Base-by-base conservation (phyloP, 1,284 basidiomycete species). In the Tilletia indica region DNA sequence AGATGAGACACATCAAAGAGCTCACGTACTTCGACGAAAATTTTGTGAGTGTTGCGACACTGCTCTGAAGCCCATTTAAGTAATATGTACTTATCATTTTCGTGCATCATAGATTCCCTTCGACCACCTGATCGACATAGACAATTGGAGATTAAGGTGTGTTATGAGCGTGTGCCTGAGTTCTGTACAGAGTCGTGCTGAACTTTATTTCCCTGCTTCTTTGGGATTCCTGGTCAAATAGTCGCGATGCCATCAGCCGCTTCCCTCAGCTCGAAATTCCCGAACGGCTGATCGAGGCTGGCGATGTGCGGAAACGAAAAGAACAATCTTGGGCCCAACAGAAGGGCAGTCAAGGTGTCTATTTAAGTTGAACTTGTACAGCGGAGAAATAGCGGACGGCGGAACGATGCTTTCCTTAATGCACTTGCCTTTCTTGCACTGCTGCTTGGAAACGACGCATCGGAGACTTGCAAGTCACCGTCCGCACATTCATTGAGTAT, bases 1-100 rank as follows among this genome's bases (percentile, higher is more conserved):
- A 25, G 2, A 64, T 64, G 61, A 38, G 61, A 39, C 61, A 64
- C 34, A 64, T 64, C 61, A 64, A 64, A 39, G 61, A 64, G 61
- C 61, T 64, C 61, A 64, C 61, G 31, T 64, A 39, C 61, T 64
- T 64, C 34, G 61, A 64, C 36, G 61, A 64, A 36, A 9, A 25
- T 14, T 64, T 64, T 64, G 61, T 64, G 6, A 36, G 61, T 64
- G 9, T 8, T 2, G 11, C 11, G n/a, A 25, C 11, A 14, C 42
- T 45, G 25, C 42, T 14, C 42, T 45, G 42, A 45, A 45, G 14
- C 42, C 14, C 42, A 14, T 45, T 45, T 14, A 14, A 45, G 9
- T 14, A 9, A 3, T 58, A 5, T 31, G 4, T 58, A 34, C 21
- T 64, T 2, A 25, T 61, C 61, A 16, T 34, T 4, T 38, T 9